These are phyloP conservation scores for Rubroboletus satanas DNA, from an alignment of 768 basidiomycete genomes.

Conservation along the genomic window DNA sequence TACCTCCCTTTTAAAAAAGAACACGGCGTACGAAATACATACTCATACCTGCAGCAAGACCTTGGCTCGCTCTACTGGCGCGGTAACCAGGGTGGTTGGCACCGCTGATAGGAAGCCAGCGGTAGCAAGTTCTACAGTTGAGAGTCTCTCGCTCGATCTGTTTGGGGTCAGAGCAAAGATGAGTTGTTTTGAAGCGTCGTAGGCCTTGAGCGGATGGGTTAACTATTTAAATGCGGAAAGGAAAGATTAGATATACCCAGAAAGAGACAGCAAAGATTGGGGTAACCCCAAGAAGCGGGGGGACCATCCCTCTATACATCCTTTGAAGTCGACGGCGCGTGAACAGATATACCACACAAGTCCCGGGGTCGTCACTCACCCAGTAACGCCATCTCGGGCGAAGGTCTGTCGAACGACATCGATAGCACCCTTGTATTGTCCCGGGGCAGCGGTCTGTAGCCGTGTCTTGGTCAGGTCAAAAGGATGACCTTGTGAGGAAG, in stretches of 20 bases:
- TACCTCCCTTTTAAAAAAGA: slow-evolving; percentile 31
- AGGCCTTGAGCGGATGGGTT: slow-evolving; percentile 54
- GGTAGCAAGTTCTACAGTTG: slow-evolving; percentile 75
- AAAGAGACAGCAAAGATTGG: slow-evolving; percentile 98
- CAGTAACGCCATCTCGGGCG: slow-evolving; percentile 84
- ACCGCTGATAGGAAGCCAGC: slow-evolving; percentile 95
- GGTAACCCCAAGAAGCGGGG: slow-evolving; percentile 90
- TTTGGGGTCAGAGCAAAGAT: slow-evolving; percentile 79
- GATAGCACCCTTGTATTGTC: slow-evolving; percentile 85
- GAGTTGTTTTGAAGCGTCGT: slow-evolving; percentile 87
- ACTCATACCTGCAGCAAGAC: slow-evolving; percentile 79
- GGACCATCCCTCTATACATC: slow-evolving; percentile 89
- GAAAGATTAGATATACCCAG: slow-evolving; percentile 57
- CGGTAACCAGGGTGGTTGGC: slow-evolving; percentile 89
- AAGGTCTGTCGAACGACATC: slow-evolving; percentile 92
- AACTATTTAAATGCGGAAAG: slow-evolving; percentile 6
- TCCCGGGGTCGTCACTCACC: slow-evolving; percentile 46
- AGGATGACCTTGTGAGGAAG: slow-evolving; percentile 69
- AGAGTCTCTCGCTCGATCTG: slow-evolving; percentile 58
- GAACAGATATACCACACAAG: not conserved
- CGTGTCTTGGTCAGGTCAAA: slow-evolving; percentile 98
- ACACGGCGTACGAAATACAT: not conserved
- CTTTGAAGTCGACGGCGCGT: slow-evolving; percentile 35
- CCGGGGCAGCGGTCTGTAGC: slow-evolving; percentile 86
- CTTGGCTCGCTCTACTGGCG: slow-evolving; percentile 95